Percentiles rank a stretch among this genome's conserved stretches.
phyloP scores from a whole-genome alignment of 2,329 filamentous ascomycete genomes.

The Aureobasidium sp. region DNA sequence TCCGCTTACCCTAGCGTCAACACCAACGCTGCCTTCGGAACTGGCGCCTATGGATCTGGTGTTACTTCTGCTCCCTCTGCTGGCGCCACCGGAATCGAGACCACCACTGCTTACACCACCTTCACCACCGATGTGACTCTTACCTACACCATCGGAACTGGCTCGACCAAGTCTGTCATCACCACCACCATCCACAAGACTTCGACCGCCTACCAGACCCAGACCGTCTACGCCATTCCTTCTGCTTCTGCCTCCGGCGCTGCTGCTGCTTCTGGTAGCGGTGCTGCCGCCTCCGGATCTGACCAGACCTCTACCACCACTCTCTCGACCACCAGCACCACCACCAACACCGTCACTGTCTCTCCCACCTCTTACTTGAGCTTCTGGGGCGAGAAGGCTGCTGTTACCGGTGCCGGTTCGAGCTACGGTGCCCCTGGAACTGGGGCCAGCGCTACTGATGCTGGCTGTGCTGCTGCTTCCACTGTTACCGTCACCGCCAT shows the following conservation, averaged over 20 bases:
- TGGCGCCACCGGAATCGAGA: constrained; percentile 16
- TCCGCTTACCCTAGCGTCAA: constrained; percentile 15
- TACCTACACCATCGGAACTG: constrained; percentile 31
- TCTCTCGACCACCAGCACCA: constrained; percentile 29
- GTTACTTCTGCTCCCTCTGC: constrained; percentile 18
- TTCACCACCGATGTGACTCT: constrained; percentile 27
- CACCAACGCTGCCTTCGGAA: constrained; percentile 20
- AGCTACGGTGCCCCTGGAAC: constrained; percentile 16
- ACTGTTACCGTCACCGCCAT: constrained; percentile 31
- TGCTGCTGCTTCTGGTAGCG: neutral
- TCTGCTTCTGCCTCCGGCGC: constrained; percentile 1
- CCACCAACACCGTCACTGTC: constrained; percentile 21
- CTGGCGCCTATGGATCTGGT: constrained; percentile 18
- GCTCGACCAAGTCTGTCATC: constrained; percentile 26
- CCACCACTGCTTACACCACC: constrained; percentile 21
- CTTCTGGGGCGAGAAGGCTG: constrained; percentile 15
- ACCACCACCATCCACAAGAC: constrained; percentile 31
- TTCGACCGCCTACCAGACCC: constrained; percentile 25
- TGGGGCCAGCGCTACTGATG: constrained; percentile 19
- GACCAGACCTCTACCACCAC: constrained; percentile 26
- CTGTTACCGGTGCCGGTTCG: constrained; percentile 18
- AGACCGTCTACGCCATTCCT: constrained; percentile 16
- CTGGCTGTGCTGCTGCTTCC: constrained; percentile 23
- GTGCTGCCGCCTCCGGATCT: neutral
- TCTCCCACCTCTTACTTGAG: constrained; percentile 11